Percentiles rank a stretch among this genome's conserved stretches.
Evolutionary conservation across 352 stramenopile species (phyloP).

Genomic region (Lagenidium giganteum): DNA sequence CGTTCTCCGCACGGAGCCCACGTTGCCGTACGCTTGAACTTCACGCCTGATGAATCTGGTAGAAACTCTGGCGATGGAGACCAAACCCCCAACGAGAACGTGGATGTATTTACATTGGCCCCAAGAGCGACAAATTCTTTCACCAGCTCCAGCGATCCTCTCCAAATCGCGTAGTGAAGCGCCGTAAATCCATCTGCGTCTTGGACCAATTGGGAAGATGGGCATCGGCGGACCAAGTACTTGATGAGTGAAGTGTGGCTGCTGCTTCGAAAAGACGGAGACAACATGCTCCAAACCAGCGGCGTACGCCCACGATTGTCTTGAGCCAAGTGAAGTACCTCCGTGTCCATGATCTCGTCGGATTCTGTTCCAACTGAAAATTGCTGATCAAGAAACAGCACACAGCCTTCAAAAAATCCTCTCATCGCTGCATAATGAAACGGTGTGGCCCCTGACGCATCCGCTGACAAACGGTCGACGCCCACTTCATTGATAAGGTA

Average conservation of each 20-base stretch:
- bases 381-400: conserved; percentile 32
- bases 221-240: conserved; percentile 25
- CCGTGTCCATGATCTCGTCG: conserved; percentile 3
- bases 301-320: conserved; percentile 42
- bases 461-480: conserved; percentile 10
- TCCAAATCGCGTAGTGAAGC: conserved; percentile 41
- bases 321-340: conserved; percentile 23
- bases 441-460: conserved; percentile 32
- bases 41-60: neutral
- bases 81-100: too few relatives aligned
- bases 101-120: conserved; percentile 22
- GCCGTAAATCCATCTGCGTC: conserved; percentile 34
- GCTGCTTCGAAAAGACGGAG: neutral
- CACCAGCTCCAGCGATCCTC: conserved; percentile 27
- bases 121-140: conserved; percentile 34
- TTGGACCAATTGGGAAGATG: conserved; percentile 25
- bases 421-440: conserved; percentile 47
- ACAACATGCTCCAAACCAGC: conserved; percentile 41
- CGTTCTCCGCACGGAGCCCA: conserved; percentile 42
- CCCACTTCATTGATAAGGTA: conserved; percentile 24
- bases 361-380: conserved; percentile 1
- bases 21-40: conserved; percentile 5
- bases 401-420: conserved; percentile 34
- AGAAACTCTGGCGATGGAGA: neutral
- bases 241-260: conserved; percentile 5